These are phyloP conservation scores for Talaromyces pinophilus DNA, from an alignment of 2,329 filamentous ascomycete species.

Conservation along the genomic window DNA sequence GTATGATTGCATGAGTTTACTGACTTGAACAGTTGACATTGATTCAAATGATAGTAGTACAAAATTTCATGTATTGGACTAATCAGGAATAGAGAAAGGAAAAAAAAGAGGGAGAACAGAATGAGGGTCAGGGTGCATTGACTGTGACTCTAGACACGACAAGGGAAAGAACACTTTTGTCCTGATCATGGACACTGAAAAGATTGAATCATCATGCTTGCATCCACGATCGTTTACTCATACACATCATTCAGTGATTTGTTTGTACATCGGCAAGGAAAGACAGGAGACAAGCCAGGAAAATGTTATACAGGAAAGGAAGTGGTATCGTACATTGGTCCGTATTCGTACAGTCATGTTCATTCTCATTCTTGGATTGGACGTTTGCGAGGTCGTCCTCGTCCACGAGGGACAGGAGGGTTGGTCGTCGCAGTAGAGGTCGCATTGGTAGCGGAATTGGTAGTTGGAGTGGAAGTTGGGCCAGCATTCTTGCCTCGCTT, in stretches of 20 bases:
- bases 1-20: background rate
- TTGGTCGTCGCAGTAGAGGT: background rate
- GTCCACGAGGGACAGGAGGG: background rate
- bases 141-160: background rate
- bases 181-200: background rate
- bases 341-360: background rate
- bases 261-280: background rate
- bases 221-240: slow-evolving; percentile 1
- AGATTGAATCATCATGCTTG: slow-evolving; percentile 6
- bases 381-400: slow-evolving; percentile 9
- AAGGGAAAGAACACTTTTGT: background rate
- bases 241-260: slow-evolving; percentile 3
- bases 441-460: background rate
- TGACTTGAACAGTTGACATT: background rate
- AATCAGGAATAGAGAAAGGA: background rate
- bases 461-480: background rate
- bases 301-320: background rate
- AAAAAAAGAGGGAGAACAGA: background rate
- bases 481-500: background rate
- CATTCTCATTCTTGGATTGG: background rate
- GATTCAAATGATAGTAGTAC: background rate
- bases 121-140: background rate
- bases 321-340: background rate
- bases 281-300: background rate
- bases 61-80: background rate